Base-by-base conservation (phyloP, 2,329 filamentous ascomycete species). In the Periconia sp. region DNA sequence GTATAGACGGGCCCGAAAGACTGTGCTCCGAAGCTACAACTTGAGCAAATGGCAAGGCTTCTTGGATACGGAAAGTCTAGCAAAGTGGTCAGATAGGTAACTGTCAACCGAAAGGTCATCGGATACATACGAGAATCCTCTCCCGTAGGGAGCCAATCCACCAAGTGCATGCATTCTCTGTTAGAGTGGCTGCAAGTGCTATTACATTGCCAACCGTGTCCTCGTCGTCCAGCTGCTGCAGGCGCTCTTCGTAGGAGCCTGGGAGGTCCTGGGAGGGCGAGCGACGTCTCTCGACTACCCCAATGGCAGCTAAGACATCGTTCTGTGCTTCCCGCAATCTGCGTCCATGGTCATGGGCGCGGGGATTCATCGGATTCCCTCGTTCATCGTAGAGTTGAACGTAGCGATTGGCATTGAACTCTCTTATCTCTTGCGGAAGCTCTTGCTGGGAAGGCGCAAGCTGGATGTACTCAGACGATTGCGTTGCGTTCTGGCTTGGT, bases 271-370 rank as follows among this genome's bases (percentile, higher is more conserved):
- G 51, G 12, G 56, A 52, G 4, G 59, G 59, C 18, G 59, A 55
- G 12, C 40, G 52, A 8, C 60, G 70, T 43, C 70, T 61, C 52
- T 76, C 73, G 0, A 77, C 71, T 1, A 78, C 73, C 15, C 75
- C 75, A 8, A 78, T 72, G 0, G 75, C 69, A 15, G 70, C 72
- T 4, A 77, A 65, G 1, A 77, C 70, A 49, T 76, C 73, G 32
- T 78, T 78, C 41, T 76, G 72, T 6, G 75, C 74, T 38, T 70
- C 66, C 37, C 75, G 65, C 25, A 75, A 60, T 19, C 60, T 63
- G 23, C 70, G 63, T 23, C 71, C 72, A 39, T 71, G 66, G 5
- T 65, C 61, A 19, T 68, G 69, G 9, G 71, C 69, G 24, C 61
- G 55, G 9, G 71, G 67, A 37, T 75, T 76, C 54, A 70, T 57